Evolutionary conservation across 106 monocot species (phyloP).

Genomic region (Acorus calamus): DNA sequence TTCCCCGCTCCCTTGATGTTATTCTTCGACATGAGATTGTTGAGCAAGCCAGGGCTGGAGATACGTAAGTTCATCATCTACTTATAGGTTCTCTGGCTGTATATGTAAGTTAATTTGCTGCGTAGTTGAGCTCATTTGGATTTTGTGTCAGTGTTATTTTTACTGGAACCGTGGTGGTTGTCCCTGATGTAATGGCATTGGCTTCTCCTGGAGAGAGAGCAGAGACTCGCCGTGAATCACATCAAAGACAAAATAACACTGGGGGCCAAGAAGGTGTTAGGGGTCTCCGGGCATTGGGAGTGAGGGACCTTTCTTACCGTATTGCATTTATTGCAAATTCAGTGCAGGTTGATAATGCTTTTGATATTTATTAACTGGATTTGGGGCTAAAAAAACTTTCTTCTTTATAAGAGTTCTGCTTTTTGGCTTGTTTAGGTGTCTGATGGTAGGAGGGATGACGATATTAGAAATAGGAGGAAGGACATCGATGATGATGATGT

Average conservation of each 20-base stretch:
- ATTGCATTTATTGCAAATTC: conserved; percentile 97
- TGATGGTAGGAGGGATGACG: conserved; percentile 56
- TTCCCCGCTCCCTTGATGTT: conserved; percentile 87
- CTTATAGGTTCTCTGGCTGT: not conserved
- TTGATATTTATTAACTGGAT: not conserved
- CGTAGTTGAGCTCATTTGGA: not conserved
- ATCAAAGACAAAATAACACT: conserved; percentile 56
- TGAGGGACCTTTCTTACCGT: conserved; percentile 83
- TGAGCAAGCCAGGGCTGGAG: conserved; percentile 98
- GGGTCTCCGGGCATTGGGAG: conserved; percentile 74
- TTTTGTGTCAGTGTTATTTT: conserved; percentile 62
- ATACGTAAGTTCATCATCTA: conserved; percentile 47
- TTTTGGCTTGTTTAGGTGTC: conserved; percentile 35
- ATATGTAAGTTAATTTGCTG: not conserved
- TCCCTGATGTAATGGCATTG: conserved; percentile 90
- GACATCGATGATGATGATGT: conserved; percentile 70
- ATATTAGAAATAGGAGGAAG: conserved; percentile 62
- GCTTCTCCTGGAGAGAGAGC: conserved; percentile 96
- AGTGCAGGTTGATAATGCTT: conserved; percentile 53
- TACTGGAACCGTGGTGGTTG: conserved; percentile 76
- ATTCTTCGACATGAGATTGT: conserved; percentile 95
- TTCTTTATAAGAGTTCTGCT: too few relatives aligned
- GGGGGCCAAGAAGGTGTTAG: conserved; percentile 78
- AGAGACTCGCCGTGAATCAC: conserved; percentile 67
- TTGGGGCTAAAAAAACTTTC: too few relatives aligned